Percentiles rank a stretch among this genome's conserved stretches.
These are phyloP conservation scores for Capsella bursapastoris DNA, from an alignment of 345 rosid genomes.

Conservation along the genomic window DNA sequence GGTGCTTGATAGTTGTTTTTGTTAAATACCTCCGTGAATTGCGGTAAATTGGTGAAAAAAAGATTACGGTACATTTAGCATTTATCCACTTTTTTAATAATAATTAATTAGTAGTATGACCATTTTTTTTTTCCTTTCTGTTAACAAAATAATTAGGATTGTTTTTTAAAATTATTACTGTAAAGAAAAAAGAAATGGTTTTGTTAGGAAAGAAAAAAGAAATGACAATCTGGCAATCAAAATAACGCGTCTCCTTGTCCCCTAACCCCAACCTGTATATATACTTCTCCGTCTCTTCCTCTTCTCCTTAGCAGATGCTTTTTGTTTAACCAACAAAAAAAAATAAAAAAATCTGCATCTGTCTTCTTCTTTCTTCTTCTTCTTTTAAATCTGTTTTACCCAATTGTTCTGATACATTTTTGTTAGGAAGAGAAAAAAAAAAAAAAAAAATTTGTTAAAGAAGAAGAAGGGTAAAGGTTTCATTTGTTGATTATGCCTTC, in stretches of 20 bases:
- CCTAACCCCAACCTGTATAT: conserved; percentile 49
- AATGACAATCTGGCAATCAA: conserved; percentile 58
- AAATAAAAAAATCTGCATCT: conserved; percentile 55
- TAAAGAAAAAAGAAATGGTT: conserved; percentile 1
- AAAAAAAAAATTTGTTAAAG: not conserved
- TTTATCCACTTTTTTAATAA: not conserved
- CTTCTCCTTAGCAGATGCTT: conserved; percentile 55
- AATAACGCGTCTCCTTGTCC: conserved; percentile 63
- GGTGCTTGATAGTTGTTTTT: not conserved
- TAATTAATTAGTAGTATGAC: not conserved
- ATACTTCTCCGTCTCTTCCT: conserved; percentile 39
- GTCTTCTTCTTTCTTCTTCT: conserved; percentile 10
- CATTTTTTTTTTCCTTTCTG: not conserved
- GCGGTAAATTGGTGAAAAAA: conserved; percentile 18
- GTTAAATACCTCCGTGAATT: not conserved
- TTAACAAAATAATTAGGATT: not conserved
- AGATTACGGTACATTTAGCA: conserved; percentile 22
- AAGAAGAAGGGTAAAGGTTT: no score
- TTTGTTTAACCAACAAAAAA: not conserved
- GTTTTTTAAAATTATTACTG: not conserved
- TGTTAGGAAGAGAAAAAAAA: not conserved
- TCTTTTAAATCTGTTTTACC: not conserved
- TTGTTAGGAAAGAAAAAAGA: not conserved
- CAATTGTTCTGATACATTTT: not conserved
- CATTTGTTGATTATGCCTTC: conserved; percentile 58